Base-by-base conservation (phyloP, 176 grass and related monocot genomes). In the Musa troglodytarum region DNA sequence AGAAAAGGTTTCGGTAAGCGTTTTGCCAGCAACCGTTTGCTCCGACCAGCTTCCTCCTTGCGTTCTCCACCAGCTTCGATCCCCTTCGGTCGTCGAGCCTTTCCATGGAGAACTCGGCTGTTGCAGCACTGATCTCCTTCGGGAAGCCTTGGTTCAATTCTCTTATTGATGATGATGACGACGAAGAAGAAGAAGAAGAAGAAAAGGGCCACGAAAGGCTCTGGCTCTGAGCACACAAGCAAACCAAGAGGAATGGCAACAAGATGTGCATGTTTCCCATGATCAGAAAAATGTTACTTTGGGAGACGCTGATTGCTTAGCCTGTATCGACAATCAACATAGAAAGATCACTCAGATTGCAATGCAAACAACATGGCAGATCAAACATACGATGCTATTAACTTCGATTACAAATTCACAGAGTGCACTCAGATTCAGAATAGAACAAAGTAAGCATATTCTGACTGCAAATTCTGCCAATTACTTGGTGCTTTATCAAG, bases 21-120 rank as follows among this genome's bases (percentile, higher is more conserved):
- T 84, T 81, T 49, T 99, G 90, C 95, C 90, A 99, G 82, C 95
- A 98, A 78, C 81, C 81, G 43, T 50, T 87, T 1, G 82, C 78
- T 5, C 84, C 88, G 1, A 63, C 68, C 11, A 98, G 78, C 72
- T 79, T 88, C 75, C 13, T 84, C 84, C 74, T 65, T 20, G 90
- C 92, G 61, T 96, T 88, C 81, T 98, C 95, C 43, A 98, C 78
- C 28, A 98, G 73, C 81, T 93, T 85, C 13, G 50, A 50, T 76
- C 78, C 95, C 63, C 69, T 61, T 15, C 74, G 75, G 72, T 86
- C 68, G 2, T 80, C 78, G 59, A 77, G 12, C 10, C 65, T 80
- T 52, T 80, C 80, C 69, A 90, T 76, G 71, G 81, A 81, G 79
- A 93, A 89, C 59, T 90, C 79, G 0, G 83, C 88, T 16, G 82